Percentiles rank a stretch among this genome's conserved stretches.
These are phyloP conservation scores for Leersia perrieri DNA, from an alignment of 176 grass and related monocot species.

Conservation along the genomic window DNA sequence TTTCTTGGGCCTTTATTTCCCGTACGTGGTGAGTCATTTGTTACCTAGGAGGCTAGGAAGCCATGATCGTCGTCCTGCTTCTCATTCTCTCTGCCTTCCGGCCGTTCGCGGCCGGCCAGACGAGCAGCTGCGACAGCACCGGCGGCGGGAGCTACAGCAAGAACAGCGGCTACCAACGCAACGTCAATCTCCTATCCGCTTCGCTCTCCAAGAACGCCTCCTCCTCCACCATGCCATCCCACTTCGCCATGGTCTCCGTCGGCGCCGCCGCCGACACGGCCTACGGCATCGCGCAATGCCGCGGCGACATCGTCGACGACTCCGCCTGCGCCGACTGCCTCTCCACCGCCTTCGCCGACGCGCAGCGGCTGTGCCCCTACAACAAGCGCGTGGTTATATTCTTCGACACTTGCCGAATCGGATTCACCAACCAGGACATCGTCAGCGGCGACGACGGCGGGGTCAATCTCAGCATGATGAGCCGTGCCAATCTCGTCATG, in stretches of 20 bases:
- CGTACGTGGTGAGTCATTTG: no score
- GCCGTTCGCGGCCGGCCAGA: no score
- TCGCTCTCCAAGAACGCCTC: not conserved
- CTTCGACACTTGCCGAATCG: not conserved
- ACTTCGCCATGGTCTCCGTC: not conserved
- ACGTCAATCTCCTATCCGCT: constrained; percentile 26
- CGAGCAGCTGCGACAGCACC: no score
- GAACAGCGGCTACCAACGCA: constrained; percentile 9
- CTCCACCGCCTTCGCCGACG: not conserved
- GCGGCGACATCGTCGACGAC: not conserved
- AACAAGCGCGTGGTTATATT: not conserved
- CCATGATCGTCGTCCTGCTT: no score
- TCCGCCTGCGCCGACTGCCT: not conserved
- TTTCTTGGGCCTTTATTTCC: no score
- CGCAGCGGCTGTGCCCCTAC: not conserved
- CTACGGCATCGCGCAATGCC: constrained; percentile 25
- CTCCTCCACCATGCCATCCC: not conserved
- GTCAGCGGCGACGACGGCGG: no score
- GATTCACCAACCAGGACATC: not conserved
- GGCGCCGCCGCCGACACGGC: constrained; percentile 7
- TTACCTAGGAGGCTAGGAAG: no score
- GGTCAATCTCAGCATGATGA: no score
- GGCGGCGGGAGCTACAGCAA: not conserved
- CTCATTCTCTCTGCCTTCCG: no score
- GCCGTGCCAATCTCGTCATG: no score